These are phyloP conservation scores for Peronospora destructor DNA, from an alignment of 352 stramenopile species.

Conservation along the genomic window DNA sequence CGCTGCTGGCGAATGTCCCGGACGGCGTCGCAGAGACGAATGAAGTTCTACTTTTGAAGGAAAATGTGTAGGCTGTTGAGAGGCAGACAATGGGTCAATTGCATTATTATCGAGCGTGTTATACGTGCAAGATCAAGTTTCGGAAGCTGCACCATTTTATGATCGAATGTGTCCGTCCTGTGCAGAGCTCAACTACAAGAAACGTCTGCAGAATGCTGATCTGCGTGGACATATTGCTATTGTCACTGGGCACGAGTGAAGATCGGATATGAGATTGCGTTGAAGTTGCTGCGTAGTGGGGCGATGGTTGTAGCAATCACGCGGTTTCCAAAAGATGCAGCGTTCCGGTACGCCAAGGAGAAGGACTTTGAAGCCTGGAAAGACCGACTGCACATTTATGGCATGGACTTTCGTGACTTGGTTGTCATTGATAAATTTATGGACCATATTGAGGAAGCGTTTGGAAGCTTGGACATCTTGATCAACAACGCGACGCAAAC, in stretches of 20 bases:
- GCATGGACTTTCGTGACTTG: constrained; percentile 92
- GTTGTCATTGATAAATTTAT: constrained; percentile 91
- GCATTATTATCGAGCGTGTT: constrained; percentile 90
- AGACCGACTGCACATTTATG: constrained; percentile 86
- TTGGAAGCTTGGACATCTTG: constrained; percentile 87
- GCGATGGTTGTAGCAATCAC: constrained; percentile 88
- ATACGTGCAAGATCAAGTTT: constrained; percentile 92
- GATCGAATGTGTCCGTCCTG: constrained; percentile 92
- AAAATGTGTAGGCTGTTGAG: constrained; percentile 5
- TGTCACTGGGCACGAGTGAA: constrained; percentile 93
- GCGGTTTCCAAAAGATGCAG: constrained; percentile 90
- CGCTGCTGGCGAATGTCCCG: constrained; percentile 53
- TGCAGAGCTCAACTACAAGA: constrained; percentile 90
- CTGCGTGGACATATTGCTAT: constrained; percentile 77
- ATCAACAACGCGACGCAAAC: constrained; percentile 97
- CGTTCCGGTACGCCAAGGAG: constrained; percentile 80
- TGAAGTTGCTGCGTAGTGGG: constrained; percentile 89
- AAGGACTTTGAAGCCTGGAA: constrained; percentile 78
- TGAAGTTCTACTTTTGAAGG: constrained; percentile 21
- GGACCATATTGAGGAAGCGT: constrained; percentile 67
- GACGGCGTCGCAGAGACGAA: constrained; percentile 42
- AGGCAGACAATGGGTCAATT: constrained; percentile 36
- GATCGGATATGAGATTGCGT: constrained; percentile 91
- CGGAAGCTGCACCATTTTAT: constrained; percentile 91
- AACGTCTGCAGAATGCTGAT: constrained; percentile 85